Conservation (phyloP, 2,329 filamentous ascomycete genomes). For the Aspergillus jensenii region DNA sequence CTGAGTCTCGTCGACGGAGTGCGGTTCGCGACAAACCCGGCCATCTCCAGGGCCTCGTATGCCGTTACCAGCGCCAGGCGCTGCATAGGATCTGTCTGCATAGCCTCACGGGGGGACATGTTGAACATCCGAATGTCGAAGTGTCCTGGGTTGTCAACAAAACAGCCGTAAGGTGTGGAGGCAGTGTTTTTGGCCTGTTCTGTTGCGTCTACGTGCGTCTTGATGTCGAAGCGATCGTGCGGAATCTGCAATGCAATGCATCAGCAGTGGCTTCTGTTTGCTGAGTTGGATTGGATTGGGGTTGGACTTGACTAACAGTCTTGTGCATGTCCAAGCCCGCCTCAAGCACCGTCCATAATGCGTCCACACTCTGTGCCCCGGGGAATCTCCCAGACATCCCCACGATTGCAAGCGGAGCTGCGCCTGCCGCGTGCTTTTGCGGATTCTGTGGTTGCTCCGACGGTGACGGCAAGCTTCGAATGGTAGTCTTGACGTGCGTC, state of each 20-base stretch:
- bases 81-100: constrained; percentile 75
- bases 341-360: constrained; percentile 4
- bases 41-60: constrained; percentile 77
- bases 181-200: constrained; percentile 33
- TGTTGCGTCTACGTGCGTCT: constrained; percentile 32
- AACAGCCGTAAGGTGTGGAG: constrained; percentile 34
- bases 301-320: background rate
- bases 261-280: background rate
- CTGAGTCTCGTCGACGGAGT: constrained; percentile 62
- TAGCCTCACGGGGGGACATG: constrained; percentile 61
- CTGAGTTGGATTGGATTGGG: no score
- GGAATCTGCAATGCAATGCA: background rate
- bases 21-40: constrained; percentile 69
- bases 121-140: constrained; percentile 45
- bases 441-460: background rate
- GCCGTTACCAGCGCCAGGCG: constrained; percentile 72
- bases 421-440: background rate
- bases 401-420: constrained; percentile 2
- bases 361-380: background rate
- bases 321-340: constrained; percentile 4
- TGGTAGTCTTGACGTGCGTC: no score
- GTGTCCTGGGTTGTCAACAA: constrained; percentile 34
- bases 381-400: constrained; percentile 11
- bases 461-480: background rate
- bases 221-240: constrained; percentile 33